Conservation (phyloP, 2,329 filamentous ascomycete genomes). For the Celoporthe dispersa region DNA sequence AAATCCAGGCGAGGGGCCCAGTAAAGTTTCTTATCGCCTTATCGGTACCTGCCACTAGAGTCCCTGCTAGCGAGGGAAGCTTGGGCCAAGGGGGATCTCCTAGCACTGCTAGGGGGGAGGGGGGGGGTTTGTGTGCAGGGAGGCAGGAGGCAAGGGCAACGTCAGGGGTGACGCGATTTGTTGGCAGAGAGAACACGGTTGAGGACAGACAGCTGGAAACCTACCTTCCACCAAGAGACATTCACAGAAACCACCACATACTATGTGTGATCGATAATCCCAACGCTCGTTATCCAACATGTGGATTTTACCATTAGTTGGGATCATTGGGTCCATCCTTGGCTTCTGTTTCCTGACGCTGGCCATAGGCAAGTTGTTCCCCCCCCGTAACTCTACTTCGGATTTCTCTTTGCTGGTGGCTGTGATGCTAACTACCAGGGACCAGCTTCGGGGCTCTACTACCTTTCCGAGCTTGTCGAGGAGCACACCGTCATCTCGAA, state of each 20-base stretch:
- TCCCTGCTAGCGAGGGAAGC: not conserved
- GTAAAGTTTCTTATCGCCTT: conserved; percentile 11
- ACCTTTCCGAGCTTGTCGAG: conserved; percentile 96
- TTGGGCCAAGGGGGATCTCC: not conserved
- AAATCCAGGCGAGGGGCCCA: conserved; percentile 1
- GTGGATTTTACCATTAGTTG: conserved; percentile 95
- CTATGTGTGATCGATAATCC: conserved; percentile 9
- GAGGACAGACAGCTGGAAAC: not conserved
- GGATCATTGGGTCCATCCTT: conserved; percentile 83
- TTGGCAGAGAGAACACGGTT: conserved; percentile 26
- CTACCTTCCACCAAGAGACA: not conserved
- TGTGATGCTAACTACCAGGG: conserved; percentile 13
- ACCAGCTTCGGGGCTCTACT: conserved; percentile 93
- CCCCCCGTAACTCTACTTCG: not conserved
- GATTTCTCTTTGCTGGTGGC: not conserved
- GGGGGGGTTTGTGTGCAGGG: too few relatives aligned
- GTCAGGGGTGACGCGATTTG: conserved; percentile 26
- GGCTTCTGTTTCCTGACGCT: conserved; percentile 95
- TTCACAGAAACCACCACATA: conserved; percentile 4
- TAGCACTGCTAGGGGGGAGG: not conserved
- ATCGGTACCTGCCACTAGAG: conserved; percentile 2
- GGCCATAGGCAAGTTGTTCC: conserved; percentile 71
- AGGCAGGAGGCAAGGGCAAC: conserved; percentile 20
- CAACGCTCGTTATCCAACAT: conserved; percentile 55
- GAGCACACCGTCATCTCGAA: conserved; percentile 95